Evolutionary conservation across 371 early-diverging fungal genomes (phyloP).

Genomic region (Mortierella sp.): DNA sequence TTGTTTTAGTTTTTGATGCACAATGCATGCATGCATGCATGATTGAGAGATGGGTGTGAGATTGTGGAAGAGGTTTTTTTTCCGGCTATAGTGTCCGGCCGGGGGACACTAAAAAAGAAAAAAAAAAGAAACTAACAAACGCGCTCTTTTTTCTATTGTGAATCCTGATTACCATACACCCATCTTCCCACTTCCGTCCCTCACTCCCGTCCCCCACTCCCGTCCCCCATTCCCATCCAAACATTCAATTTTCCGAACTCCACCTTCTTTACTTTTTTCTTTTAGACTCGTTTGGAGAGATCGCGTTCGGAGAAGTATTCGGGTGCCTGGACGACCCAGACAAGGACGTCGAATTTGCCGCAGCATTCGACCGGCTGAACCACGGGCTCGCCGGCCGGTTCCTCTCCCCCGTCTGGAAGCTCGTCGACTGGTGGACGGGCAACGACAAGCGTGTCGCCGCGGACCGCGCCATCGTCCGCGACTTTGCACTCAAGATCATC

Average conservation of each 20-base stretch:
- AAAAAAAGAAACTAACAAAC: no score
- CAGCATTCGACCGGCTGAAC: constrained; percentile 66
- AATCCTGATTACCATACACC: background rate
- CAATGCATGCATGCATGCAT: background rate
- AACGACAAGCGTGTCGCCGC: constrained; percentile 14
- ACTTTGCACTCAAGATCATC: constrained; percentile 65
- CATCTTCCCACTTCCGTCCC: background rate
- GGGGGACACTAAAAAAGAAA: no score
- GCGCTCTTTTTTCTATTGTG: background rate
- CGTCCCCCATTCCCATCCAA: background rate
- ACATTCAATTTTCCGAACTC: background rate
- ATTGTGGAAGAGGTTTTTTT: no score
- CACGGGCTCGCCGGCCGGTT: constrained; percentile 39
- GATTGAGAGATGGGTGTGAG: no score
- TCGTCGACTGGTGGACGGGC: constrained; percentile 53
- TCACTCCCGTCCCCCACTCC: background rate
- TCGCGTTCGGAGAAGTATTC: constrained; percentile 62
- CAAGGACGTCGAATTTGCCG: constrained; percentile 59
- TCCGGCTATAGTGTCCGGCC: background rate
- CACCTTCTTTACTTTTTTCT: background rate
- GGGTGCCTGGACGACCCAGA: constrained; percentile 28
- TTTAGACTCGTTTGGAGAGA: constrained; percentile 61
- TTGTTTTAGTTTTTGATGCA: background rate
- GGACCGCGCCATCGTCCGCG: constrained; percentile 43
- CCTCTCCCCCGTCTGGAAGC: constrained; percentile 55